Evolutionary conservation across 1,284 basidiomycete genomes (phyloP), one percentile per base, ranked within the genome.

Genomic region (Schizophyllum commune): DNA sequence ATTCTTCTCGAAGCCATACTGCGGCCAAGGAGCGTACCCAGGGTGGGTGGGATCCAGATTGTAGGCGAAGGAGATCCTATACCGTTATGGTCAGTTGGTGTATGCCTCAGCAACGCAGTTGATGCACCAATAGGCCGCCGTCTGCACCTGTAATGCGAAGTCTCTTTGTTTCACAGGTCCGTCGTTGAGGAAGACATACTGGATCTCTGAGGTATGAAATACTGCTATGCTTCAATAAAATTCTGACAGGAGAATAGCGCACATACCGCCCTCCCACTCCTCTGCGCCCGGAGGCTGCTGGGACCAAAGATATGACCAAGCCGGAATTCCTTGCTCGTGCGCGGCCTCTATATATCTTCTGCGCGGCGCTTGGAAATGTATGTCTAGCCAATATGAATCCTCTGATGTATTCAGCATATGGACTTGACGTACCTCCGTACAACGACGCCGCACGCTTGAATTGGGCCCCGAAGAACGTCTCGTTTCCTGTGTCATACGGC

Each of bases 371-470:
- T 61, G 57, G 51, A 63, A 63, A 55, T 60, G 22, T 27, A 62
- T 59, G 34, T 60, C 63, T 19, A 56, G 55, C 64, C 63, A 56
- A 62, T 62, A 33, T 59, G 57, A 32, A 65, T 63, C 33, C 67
- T 62, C 59, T 52, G 15, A 53, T 7, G 19, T 34, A 8, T 7
- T 15, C 11, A 62, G 32, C 3, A 13, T 22, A 11, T 3, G 33
- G 19, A 55, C 61, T 6, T 17, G 20, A 5, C 17, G 7, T 15
- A 64, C 63, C 63, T 8, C 66, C 65, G 51, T 52, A 47, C 62
- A 68, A 66, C 11, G 66, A 65, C 54, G 67, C 66, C 39, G 59
- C 65, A 11, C 67, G 65, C 57, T 69, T 69, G 61, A 66, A 69
- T 34, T 68, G 62, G 6, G 58, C 22, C 5, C 67, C 66, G 13